Conservation (phyloP, 768 basidiomycete species). For the Dictyophora rubrovolvata region DNA sequence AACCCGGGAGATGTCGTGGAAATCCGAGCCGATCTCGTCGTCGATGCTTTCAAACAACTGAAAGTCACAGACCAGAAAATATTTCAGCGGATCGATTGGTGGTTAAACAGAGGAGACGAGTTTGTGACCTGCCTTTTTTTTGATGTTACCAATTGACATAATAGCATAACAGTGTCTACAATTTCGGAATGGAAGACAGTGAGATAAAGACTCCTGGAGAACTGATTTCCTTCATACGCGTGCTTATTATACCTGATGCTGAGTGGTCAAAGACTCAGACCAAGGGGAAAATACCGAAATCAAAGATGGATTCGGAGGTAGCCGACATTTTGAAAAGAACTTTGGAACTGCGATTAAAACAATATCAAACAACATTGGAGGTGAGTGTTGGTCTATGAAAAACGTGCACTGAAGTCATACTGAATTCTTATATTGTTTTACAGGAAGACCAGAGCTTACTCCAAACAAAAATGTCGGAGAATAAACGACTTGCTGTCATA, state of each 20-base stretch:
- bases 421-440: too few relatives aligned
- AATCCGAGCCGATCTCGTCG: slow-evolving; percentile 59
- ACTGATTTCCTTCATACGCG: slow-evolving; percentile 52
- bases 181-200: slow-evolving; percentile 41
- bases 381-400: slow-evolving; percentile 26
- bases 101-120: slow-evolving; percentile 92
- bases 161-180: slow-evolving; percentile 36
- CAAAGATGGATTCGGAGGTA: slow-evolving; percentile 40
- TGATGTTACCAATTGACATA: neutral
- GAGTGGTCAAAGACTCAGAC: slow-evolving; percentile 52
- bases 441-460: slow-evolving; percentile 13
- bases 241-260: slow-evolving; percentile 43
- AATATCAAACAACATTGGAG: slow-evolving; percentile 52
- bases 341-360: slow-evolving; percentile 37
- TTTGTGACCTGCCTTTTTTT: slow-evolving; percentile 19
- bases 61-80: slow-evolving; percentile 12
- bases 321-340: slow-evolving; percentile 40
- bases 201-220: slow-evolving; percentile 33
- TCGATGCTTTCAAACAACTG: slow-evolving; percentile 28
- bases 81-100: slow-evolving; percentile 77
- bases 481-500: slow-evolving; percentile 51
- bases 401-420: too few relatives aligned
- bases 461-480: slow-evolving; percentile 12
- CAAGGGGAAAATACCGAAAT: slow-evolving; percentile 69
- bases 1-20: slow-evolving; percentile 80